These are phyloP conservation scores for Trypanosomatidae sp. DNA, from an alignment of 208 protist species.

Conservation along the genomic window DNA sequence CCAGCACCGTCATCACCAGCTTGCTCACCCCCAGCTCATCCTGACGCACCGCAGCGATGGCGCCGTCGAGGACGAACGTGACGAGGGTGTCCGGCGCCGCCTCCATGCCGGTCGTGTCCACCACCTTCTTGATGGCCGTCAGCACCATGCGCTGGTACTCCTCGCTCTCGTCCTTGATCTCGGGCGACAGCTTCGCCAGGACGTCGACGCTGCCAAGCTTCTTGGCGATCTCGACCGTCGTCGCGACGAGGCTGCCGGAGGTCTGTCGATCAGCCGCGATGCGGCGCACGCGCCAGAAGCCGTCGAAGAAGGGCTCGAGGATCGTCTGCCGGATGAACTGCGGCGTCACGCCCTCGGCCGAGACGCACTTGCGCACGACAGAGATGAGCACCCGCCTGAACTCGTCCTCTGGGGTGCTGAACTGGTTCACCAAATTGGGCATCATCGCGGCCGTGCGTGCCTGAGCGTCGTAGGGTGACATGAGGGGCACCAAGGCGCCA, in stretches of 20 bases:
- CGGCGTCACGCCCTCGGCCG: slow-evolving; percentile 96
- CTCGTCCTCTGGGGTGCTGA: slow-evolving; percentile 97
- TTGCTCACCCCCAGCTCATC: slow-evolving; percentile 93
- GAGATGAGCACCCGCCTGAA: slow-evolving; percentile 99
- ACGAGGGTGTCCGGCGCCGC: slow-evolving; percentile 95
- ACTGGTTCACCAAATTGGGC: slow-evolving; percentile 93
- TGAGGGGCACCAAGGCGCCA: slow-evolving; percentile 98
- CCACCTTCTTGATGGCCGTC: slow-evolving; percentile 90
- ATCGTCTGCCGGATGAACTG: slow-evolving; percentile 93
- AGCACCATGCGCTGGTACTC: slow-evolving; percentile 97
- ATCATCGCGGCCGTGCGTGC: slow-evolving; percentile 98
- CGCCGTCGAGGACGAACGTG: slow-evolving; percentile 96
- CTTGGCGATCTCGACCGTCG: slow-evolving; percentile 96
- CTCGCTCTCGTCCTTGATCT: slow-evolving; percentile 99
- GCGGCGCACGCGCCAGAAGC: slow-evolving; percentile 96
- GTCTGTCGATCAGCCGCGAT: slow-evolving; percentile 97
- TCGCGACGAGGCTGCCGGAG: slow-evolving; percentile 92
- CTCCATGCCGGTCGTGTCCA: slow-evolving; percentile 68
- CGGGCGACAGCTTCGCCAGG: slow-evolving; percentile 92
- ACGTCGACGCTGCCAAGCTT: slow-evolving; percentile 96
- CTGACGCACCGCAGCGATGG: slow-evolving; percentile 97
- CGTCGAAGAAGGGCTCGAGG: slow-evolving; percentile 89
- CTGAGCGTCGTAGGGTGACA: slow-evolving; percentile 97
- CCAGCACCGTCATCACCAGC: slow-evolving; percentile 92
- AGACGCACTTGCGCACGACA: slow-evolving; percentile 98